Evolutionary conservation across 306 rosid genomes (phyloP), one percentile per base, ranked within the genome.

Genomic region (Prunus kanzakura): DNA sequence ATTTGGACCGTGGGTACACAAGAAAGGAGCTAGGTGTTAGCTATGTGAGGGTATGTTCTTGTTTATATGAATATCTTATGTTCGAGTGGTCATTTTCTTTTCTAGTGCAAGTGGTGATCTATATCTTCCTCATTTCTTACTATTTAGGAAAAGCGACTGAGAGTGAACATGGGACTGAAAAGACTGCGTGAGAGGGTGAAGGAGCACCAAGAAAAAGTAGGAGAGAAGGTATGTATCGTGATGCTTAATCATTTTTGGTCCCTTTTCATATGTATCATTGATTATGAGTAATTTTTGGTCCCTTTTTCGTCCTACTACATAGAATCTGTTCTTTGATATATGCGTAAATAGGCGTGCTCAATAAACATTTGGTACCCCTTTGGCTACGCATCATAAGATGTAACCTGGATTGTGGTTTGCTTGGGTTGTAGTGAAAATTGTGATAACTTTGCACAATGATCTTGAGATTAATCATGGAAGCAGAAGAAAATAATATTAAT

Each of bases 1-100:
- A 95, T 86, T 87, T 95, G 90, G 97, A 95, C 80, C 97, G 97
- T 76, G 97, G 98, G 20, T 95, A 95, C 82, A 80, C 97, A 18
- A 92, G 98, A 76, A 95, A 92, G 82, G 98, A 95, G 71, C 96
- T 95, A 70, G 98, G 98, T 69, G 98, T 95, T 60, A 92, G 98
- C 97, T 95, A 82, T 69, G 96, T 95, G 75, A 92, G 93, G 97
- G 98, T 82, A 84, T 79, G 91, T 41, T 64, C 76, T 69, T 72
- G 47, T 77, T 80, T 63, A 46, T 46, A 63, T 63, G 14, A 63
- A 63, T 63, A 65, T 74, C 41, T 73, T 80, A 56, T 61, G 9
- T 23, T 74, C 29, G 4, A 16, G n/a, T 61, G 57, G 27, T 61
- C 60, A 18, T 16, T 73, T n/a, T 7, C 49, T 4, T 25, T 25